Evolutionary conservation across 768 basidiomycete genomes (phyloP), one percentile per base, ranked within the genome.

Genomic region (Phaffia australis): DNA sequence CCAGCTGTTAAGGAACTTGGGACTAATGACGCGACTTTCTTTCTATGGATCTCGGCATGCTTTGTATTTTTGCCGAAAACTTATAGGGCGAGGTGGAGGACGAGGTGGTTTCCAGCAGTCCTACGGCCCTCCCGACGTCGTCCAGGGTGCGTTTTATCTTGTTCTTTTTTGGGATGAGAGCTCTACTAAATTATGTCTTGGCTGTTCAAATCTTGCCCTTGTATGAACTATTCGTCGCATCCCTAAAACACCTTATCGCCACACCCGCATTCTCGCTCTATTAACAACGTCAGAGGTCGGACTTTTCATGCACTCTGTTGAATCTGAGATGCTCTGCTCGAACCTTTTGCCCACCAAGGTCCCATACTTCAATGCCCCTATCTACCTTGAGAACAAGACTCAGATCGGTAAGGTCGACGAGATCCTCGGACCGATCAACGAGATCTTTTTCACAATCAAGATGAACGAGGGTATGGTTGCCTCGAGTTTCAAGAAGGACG

Each of bases 361-460:
- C 30, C 95, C 95, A 0, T 94, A 92, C 78, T 99, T 99, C 83
- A 99, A 99, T 76, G 93, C 94, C 0, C 93, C 94, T 58, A 91
- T 98, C 75, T 98, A 94, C 77, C 83, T 98, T 61, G 86, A 89
- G 80, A 95, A 97, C 78, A 98, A 95, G 79, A 88, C 90, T 14
- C 81, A 84, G 71, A 90, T 98, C 69, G 94, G 95, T 69, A 97
- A 95, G 79, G 87, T 99, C 51, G 95, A 99, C 78, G 95, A 99
- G 78, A 98, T 99, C 71, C 83, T 99, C n/a, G 95, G 95, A 2
- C 94, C 95, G 19, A 93, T 99, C 76, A 99, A 95, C 75, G 91
- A 98, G 75, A 92, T 98, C 66, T 98, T 85, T 78, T 98, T 99
- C 75, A 93, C 92, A 2, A 83, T 99, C 70, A 99, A 98, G 80